phyloP scores from a whole-genome alignment of 2,329 filamentous ascomycete species.

The Xylariomycetidae sp. region DNA sequence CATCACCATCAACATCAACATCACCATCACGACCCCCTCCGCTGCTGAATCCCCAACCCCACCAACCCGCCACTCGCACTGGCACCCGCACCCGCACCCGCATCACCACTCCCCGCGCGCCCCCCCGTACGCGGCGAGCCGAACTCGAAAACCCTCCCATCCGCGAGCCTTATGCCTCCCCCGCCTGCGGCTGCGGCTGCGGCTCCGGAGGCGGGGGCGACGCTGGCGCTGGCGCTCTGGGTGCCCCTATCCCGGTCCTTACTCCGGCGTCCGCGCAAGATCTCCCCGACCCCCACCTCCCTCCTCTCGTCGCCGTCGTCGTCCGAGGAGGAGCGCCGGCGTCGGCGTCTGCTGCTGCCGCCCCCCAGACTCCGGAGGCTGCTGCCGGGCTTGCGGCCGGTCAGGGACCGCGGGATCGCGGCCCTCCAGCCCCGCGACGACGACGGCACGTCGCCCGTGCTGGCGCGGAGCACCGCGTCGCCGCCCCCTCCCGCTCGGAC shows the following conservation, averaged over 20 bases:
- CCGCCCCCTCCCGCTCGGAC: neutral
- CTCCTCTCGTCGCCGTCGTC: no score
- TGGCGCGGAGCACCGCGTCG: neutral
- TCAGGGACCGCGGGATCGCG: no score
- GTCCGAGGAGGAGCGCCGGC: no score
- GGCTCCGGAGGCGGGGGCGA: neutral
- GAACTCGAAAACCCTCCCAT: constrained; percentile 24
- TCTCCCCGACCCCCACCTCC: neutral
- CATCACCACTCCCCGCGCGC: neutral
- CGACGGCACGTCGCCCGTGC: neutral
- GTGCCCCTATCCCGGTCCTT: neutral
- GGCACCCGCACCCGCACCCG: neutral
- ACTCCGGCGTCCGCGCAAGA: neutral
- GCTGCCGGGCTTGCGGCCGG: neutral
- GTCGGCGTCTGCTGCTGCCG: neutral
- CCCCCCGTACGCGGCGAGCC: constrained; percentile 11
- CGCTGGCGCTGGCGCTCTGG: neutral
- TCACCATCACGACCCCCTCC: constrained; percentile 3
- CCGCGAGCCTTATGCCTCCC: constrained; percentile 20
- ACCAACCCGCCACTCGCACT: neutral
- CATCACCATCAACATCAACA: no score
- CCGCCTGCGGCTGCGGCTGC: constrained; percentile 9
- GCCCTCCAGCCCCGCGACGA: neutral
- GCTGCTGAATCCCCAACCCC: constrained; percentile 11
- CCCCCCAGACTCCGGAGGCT: neutral